Evolutionary conservation across 179 eudicot genomes (phyloP), one percentile per base, ranked within the genome.

Genomic region (Spergularia azorica): DNA sequence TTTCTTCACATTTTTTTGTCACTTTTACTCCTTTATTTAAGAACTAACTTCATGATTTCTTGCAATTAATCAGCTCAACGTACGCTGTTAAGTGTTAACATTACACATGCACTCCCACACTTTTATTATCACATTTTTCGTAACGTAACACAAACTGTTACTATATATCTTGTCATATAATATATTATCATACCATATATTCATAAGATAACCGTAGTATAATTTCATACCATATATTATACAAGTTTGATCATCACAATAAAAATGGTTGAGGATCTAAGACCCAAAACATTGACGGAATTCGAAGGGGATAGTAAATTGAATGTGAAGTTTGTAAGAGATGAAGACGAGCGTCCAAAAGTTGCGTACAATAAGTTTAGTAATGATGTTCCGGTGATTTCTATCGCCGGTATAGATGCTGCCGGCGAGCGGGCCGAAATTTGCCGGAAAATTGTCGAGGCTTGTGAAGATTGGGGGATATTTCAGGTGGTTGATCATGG

Each of bases 401-500:
- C 97, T 1, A 79, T 92, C 0, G 79, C 83, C 4, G 96, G 96
- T 6, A 85, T 90, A 17, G 95, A 92, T 5, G 91, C 32, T 26
- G 32, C 77, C 2, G 68, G 16, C 9, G 75, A 66, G 63, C 87
- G 95, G 77, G 79, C 73, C 0, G 93, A 84, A 71, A 91, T 89
- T 0, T 89, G 97, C 39, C 43, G 81, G 73, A 87, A 88, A 67
- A 92, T 95, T 0, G 97, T 92, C 2, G 88, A 82, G 17, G 98
- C 98, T 0, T 92, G 96, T 43, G 97, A 95, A 59, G 91, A 87
- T 2, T 94, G 98, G 97, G 97, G 97, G 12, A 80, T 95, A 1
- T 95, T 95, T 67, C 98, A 92, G 71, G 91, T 95, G 13, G 86
- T 95, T 52, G 96, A 95, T 83, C 98, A 95, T 70, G 97, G 96